Conservation (phyloP, 805 yeast genomes). For the Kodamaea restingae region DNA sequence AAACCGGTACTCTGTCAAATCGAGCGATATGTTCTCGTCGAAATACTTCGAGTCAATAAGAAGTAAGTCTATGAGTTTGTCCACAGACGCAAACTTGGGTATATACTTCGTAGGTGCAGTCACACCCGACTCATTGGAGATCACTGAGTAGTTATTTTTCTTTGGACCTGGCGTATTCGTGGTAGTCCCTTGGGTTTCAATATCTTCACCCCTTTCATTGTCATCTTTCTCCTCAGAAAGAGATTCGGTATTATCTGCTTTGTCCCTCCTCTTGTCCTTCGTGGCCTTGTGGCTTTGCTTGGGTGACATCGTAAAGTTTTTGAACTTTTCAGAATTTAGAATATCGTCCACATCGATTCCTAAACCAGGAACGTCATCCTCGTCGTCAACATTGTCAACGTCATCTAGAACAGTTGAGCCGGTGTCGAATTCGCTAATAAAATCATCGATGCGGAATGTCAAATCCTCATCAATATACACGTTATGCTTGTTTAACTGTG, state of each 20-base stretch:
- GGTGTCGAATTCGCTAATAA: constrained; percentile 21
- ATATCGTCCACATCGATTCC: constrained; percentile 44
- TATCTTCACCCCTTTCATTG: neutral
- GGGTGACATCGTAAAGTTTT: constrained; percentile 23
- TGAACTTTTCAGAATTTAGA: constrained; percentile 37
- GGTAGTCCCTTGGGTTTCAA: neutral
- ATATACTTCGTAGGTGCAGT: constrained; percentile 15
- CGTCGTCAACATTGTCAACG: constrained; percentile 29
- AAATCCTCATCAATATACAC: constrained; percentile 29
- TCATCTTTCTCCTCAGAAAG: neutral
- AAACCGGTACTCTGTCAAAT: constrained; percentile 37
- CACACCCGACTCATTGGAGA: constrained; percentile 14
- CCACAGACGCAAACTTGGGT: constrained; percentile 58
- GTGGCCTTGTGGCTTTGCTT: constrained; percentile 7
- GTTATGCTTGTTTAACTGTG: constrained; percentile 19
- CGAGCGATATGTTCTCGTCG: constrained; percentile 34
- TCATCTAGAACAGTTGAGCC: constrained; percentile 22
- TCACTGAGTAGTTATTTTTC: constrained; percentile 19
- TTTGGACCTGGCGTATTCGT: constrained; percentile 4
- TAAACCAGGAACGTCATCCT: constrained; percentile 36
- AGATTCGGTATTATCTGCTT: neutral
- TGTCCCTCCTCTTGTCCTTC: neutral
- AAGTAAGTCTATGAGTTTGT: constrained; percentile 72
- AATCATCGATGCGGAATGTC: constrained; percentile 35
- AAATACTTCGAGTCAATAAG: constrained; percentile 66